Evolutionary conservation across 108 stramenopile species (phyloP), one percentile per base, ranked within the genome.

Genomic region (Cyclotella baltica): DNA sequence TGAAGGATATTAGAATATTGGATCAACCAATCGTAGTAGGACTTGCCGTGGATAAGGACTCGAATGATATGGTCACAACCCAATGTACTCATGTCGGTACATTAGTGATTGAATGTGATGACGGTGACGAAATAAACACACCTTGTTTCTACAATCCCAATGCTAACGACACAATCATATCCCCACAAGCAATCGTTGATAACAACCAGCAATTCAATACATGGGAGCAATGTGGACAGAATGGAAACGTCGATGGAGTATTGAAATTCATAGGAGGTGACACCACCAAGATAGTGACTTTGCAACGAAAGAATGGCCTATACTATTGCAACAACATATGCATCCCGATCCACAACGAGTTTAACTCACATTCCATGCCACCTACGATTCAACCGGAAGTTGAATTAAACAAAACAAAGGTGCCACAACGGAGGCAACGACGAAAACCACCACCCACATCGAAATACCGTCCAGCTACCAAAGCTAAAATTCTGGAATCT

Each of bases 91-190:
- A 48, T 48, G 47, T 48, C 1, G 47, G 47, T 1, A 2, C 2
- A 6, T n/a, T 48, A 2, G 19, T n/a, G 19, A 6, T 48, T 6
- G 4, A 48, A 4, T 48, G 47, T 48, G 47, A 48, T 48, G 47
- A 48, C n/a, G 47, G 47, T 1, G 4, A 2, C 1, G n/a, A 2
- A 16, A 48, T 48, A 2, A 2, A 48, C 47, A 48, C 6, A 4
- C 47, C 2, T n/a, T 48, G 47, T 6, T 48, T 48, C 47, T 48
- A 57, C 25, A n/a, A n/a, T n/a, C n/a, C n/a, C n/a, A n/a, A n/a
- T n/a, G n/a, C n/a, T n/a, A n/a, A n/a, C n/a, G n/a, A 57, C 6
- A 57, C 56, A 13, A 57, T 57, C 28, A 57, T 57, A 29, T 47
- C 64, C 3, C 40, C 64, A 3, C 40, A 47, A 27, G 46, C 43